Evolutionary conservation across 2,329 filamentous ascomycete genomes (phyloP), one percentile per base, ranked within the genome.

Genomic region (Zasmidium angulare): DNA sequence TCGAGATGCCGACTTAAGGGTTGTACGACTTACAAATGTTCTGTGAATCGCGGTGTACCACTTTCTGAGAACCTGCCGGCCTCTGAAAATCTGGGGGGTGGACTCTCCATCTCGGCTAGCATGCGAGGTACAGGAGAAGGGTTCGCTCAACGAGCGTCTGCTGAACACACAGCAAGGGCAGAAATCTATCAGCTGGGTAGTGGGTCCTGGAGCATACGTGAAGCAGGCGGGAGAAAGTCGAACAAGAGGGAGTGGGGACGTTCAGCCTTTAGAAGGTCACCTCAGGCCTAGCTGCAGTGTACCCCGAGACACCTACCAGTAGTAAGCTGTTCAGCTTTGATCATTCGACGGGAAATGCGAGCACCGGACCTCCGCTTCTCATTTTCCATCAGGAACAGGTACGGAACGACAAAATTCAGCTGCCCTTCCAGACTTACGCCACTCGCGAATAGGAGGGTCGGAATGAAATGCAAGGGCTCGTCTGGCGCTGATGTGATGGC

Each of bases 11-110:
- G n/a, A n/a, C n/a, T 19, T 31, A 14, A 46, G 19, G 17, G 29
- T 23, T 19, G 14, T 11, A 29, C 26, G 11, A 64, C 68, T 65
- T 61, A 70, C 67, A 70, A 61, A 51, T 70, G 64, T 51, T 70
- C 68, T 52, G 59, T 68, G 51, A 70, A 69, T 26, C 66, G 56
- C 17, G 67, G 67, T 31, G 51, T 63, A 26, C 55, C 54, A 46
- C 22, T 56, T 19, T 43, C 36, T 49, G 10, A 43, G n/a, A 21
- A 40, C 19, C 51, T 57, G 43, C 54, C 50, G 23, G 46, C 61
- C 22, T 68, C 66, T 17, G 61, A 61, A 20, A 64, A 67, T 24
- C 63, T 54, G 10, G 66, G 66, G 19, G 59, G 60, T 43, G 62
- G 64, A 49, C 58, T 65, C 26, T 58, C 61, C 43, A 60, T 61